phyloP scores from a whole-genome alignment of 2,329 filamentous ascomycete species.

The Huntiella savannae region DNA sequence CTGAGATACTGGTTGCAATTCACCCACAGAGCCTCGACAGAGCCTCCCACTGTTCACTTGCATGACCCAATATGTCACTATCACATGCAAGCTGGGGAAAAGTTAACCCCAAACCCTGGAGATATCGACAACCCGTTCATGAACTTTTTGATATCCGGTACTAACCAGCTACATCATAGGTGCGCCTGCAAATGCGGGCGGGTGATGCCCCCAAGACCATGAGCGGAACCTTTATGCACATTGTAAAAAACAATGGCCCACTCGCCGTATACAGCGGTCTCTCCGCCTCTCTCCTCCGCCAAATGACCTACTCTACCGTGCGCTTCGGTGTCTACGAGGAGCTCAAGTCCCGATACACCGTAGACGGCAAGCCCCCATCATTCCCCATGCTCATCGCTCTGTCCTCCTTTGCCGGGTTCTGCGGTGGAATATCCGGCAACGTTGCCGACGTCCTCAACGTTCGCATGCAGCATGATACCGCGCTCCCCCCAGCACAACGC shows the following conservation, averaged over 20 bases:
- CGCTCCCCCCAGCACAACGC: conserved; percentile 51
- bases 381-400: conserved; percentile 66
- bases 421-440: conserved; percentile 81
- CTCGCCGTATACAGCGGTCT: conserved; percentile 76
- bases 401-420: conserved; percentile 64
- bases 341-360: conserved; percentile 48
- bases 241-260: conserved; percentile 58
- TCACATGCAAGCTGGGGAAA: conserved; percentile 1
- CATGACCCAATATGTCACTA: neutral
- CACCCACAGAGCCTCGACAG: conserved; percentile 6
- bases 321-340: conserved; percentile 95
- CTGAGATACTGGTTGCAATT: neutral
- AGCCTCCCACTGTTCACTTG: conserved; percentile 1
- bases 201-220: conserved; percentile 62
- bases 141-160: neutral
- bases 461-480: conserved; percentile 87
- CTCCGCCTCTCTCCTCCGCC: conserved; percentile 78
- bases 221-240: conserved; percentile 67
- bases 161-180: conserved; percentile 27
- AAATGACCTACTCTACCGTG: conserved; percentile 89
- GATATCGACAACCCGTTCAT: neutral
- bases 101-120: neutral
- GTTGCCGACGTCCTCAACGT: conserved; percentile 94
- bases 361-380: conserved; percentile 33
- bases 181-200: conserved; percentile 70